Base-by-base conservation (phyloP, 2,329 filamentous ascomycete genomes). In the Diplodia sapinea region DNA sequence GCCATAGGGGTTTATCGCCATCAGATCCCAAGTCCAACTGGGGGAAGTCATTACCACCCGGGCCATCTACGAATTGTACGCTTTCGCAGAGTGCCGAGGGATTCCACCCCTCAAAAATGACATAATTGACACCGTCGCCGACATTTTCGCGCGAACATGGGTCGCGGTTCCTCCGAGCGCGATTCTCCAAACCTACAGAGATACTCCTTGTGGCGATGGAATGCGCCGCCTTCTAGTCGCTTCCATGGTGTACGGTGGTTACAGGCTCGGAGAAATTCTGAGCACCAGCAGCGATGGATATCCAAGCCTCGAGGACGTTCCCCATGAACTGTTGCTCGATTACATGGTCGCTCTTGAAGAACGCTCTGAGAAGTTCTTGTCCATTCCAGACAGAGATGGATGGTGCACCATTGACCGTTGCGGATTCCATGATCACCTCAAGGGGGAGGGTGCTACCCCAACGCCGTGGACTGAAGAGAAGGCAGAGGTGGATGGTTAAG, bases 81-180 rank as follows among this genome's bases (percentile, higher is more conserved):
- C 17, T 3, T 54, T 54, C 17, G 51, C 51, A 26, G 51, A 31
- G 1, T 33, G 23, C 51, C 51, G 51, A 4, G 51, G 26, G 4
- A n/a, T 54, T 17, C 51, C 12, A 12, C 4, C 1, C 4, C 51
- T 54, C 26, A 54, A 54, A 29, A 36, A 54, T 13, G 12, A 8
- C 12, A 54, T 36, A 1, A 33, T 54, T 5, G 26, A 54, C 26
- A 1, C 6, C 12, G 9, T 54, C 13, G 26, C 51, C 3, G 26
- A n/a, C 29, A 13, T 17, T 26, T 1, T 54, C 26, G 26, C 26
- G 13, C 26, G 12, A 3, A 33, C 51, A 7, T 33, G 26, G 51
- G 1, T 2, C 5, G 4, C 1, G 3, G 6, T 33, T 11, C 12
- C 26, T 17, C 3, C 15, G 2, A 13, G 1, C 1, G 4, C 12